These are phyloP conservation scores for Talaromyces sp. DNA, from an alignment of 2,329 filamentous ascomycete genomes.

Conservation along the genomic window DNA sequence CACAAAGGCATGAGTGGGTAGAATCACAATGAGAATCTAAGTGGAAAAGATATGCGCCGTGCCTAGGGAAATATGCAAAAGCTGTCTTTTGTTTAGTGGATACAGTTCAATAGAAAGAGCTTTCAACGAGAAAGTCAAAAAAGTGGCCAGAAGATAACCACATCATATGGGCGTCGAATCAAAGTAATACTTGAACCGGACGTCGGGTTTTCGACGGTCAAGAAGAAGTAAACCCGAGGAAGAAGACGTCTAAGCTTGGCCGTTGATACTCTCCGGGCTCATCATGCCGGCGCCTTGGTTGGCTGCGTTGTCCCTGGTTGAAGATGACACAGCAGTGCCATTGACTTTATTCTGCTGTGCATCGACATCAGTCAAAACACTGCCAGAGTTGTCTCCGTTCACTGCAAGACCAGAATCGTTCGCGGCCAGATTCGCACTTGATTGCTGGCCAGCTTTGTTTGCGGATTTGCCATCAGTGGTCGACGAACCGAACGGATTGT, in stretches of 20 bases:
- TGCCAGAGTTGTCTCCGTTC: conserved; percentile 20
- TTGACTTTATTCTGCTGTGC: conserved; percentile 23
- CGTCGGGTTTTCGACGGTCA: neutral
- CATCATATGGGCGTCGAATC: neutral
- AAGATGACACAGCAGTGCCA: conserved; percentile 26
- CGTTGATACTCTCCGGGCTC: conserved; percentile 73
- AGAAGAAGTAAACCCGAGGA: conserved; percentile 1
- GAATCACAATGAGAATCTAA: neutral
- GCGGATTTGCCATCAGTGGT: conserved; percentile 22
- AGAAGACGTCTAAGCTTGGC: conserved; percentile 21
- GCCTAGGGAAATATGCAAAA: neutral
- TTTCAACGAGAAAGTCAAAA: neutral
- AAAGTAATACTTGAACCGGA: neutral
- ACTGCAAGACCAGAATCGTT: conserved; percentile 16
- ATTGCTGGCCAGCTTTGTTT: conserved; percentile 22
- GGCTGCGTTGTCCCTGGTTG: conserved; percentile 41
- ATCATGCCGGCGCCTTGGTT: conserved; percentile 62
- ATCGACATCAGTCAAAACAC: conserved; percentile 11
- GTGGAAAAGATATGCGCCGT: neutral
- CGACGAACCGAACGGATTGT: conserved; percentile 17
- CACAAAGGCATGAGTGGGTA: neutral
- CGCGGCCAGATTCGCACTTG: neutral
- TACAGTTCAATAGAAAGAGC: conserved; percentile 14
- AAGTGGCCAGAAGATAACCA: neutral
- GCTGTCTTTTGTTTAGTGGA: neutral